Percentiles rank a stretch among this genome's conserved stretches.
phyloP scores from a whole-genome alignment of 1,139 yeast genomes.

The Pichia sp. region DNA sequence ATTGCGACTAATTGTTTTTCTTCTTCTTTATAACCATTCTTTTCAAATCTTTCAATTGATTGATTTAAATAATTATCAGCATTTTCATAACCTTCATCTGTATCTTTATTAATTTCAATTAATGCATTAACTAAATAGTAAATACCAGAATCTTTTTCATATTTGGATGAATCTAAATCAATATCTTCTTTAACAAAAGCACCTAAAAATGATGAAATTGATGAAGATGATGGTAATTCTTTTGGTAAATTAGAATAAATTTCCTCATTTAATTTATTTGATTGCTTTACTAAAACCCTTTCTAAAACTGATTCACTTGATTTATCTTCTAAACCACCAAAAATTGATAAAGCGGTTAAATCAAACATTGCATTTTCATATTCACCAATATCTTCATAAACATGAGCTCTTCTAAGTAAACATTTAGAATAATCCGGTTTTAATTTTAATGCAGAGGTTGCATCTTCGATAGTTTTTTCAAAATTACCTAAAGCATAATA shows the following conservation, averaged over 20 bases:
- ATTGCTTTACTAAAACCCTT: slow-evolving; percentile 75
- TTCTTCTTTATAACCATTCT: slow-evolving; percentile 26
- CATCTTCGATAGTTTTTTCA: slow-evolving; percentile 80
- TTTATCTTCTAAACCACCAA: slow-evolving; percentile 74
- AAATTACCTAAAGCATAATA: slow-evolving; percentile 74
- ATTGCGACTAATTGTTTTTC: slow-evolving; percentile 49
- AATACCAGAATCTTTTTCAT: slow-evolving; percentile 48
- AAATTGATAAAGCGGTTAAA: slow-evolving; percentile 74
- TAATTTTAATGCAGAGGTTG: slow-evolving; percentile 76
- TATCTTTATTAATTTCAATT: slow-evolving; percentile 53
- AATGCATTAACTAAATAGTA: slow-evolving; percentile 65
- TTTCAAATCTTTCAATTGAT: slow-evolving; percentile 54
- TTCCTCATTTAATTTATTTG: slow-evolving; percentile 59
- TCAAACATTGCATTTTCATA: slow-evolving; percentile 88
- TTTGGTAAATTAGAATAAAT: slow-evolving; percentile 47
- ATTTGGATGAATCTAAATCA: slow-evolving; percentile 33
- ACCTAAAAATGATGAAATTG: slow-evolving; percentile 80
- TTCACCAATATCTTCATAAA: slow-evolving; percentile 74
- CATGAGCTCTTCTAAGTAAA: slow-evolving; percentile 72
- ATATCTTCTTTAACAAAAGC: slow-evolving; percentile 44
- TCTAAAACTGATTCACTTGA: slow-evolving; percentile 78
- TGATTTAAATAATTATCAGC: slow-evolving; percentile 67
- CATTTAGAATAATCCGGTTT: slow-evolving; percentile 92
- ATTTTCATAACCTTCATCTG: slow-evolving; percentile 64
- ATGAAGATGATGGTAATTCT: slow-evolving; percentile 77